Percentiles rank a stretch among this genome's conserved stretches.
phyloP scores from a whole-genome alignment of 139 green algal genomes.

The Tetraselmis striata region DNA sequence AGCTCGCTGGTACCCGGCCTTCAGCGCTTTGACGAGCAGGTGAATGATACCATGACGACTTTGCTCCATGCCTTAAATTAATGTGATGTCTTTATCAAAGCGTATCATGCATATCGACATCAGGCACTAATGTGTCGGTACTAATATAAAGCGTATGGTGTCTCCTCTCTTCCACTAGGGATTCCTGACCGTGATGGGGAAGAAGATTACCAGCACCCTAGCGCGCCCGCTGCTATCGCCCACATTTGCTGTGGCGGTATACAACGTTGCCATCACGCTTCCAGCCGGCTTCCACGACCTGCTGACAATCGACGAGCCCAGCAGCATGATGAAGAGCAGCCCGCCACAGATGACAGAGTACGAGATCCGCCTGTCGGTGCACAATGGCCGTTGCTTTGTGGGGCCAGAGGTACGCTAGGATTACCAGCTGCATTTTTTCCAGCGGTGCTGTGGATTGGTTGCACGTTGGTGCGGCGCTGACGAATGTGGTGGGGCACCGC shows the following conservation, averaged over 20 bases:
- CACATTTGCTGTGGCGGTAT: slow-evolving; percentile 1
- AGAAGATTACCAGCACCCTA: slow-evolving; percentile 41
- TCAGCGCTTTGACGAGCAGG: slow-evolving; percentile 26
- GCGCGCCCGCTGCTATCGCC: slow-evolving; percentile 42
- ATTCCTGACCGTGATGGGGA: slow-evolving; percentile 17
- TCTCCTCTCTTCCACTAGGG: too few species aligned
- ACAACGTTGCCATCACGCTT: slow-evolving; percentile 36
- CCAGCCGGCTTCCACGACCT: slow-evolving; percentile 34
- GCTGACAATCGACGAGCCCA: slow-evolving; percentile 20
- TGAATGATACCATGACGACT: too few species aligned
- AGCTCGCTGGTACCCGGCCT: slow-evolving; percentile 33
- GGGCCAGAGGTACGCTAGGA: slow-evolving; percentile 27
- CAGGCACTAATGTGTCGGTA: too few species aligned
- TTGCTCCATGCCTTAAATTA: too few species aligned
- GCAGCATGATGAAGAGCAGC: background rate
- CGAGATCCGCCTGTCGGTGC: slow-evolving; percentile 34
- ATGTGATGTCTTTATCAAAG: too few species aligned
- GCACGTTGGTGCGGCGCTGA: too few species aligned
- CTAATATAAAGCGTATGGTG: too few species aligned
- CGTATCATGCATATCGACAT: too few species aligned
- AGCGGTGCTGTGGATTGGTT: too few species aligned
- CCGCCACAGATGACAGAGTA: slow-evolving; percentile 16
- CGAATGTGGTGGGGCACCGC: slow-evolving; percentile 28
- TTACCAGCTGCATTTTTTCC: too few species aligned
- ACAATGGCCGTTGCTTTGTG: slow-evolving; percentile 61